These are phyloP conservation scores for Fusarium subtropicale DNA, from an alignment of 2,329 filamentous ascomycete species.

Conservation along the genomic window DNA sequence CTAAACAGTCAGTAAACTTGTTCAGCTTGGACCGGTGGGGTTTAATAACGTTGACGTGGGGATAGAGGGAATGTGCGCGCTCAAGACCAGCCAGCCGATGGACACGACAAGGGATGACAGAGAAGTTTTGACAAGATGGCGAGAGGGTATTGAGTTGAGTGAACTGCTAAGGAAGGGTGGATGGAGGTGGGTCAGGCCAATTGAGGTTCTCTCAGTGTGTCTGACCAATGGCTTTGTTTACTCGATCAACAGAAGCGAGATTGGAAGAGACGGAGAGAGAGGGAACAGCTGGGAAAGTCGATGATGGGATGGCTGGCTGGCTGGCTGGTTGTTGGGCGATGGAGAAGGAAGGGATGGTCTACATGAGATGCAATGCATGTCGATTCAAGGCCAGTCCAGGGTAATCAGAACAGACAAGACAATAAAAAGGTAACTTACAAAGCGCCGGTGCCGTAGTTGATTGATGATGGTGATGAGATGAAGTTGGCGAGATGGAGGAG, in stretches of 20 bases:
- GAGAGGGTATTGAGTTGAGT: conserved; percentile 7
- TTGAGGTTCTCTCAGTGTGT: conserved; percentile 47
- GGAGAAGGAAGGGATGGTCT: conserved; percentile 16
- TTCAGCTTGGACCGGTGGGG: conserved; percentile 21
- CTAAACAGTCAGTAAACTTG: conserved; percentile 32
- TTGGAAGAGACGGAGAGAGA: not conserved
- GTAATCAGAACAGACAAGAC: conserved; percentile 15
- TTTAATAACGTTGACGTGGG: conserved; percentile 27
- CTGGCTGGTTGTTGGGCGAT: conserved; percentile 13
- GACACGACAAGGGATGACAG: conserved; percentile 11
- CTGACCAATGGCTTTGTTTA: conserved; percentile 56
- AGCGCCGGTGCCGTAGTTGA: conserved; percentile 35
- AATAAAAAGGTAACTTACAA: conserved; percentile 32
- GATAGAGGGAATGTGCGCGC: conserved; percentile 30
- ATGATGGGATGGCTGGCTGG: conserved; percentile 13
- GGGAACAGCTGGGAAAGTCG: conserved; percentile 7
- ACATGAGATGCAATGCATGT: not conserved
- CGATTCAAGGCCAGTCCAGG: conserved; percentile 23
- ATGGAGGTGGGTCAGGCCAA: conserved; percentile 42
- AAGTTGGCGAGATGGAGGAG: conserved; percentile 42
- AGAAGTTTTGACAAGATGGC: conserved; percentile 28
- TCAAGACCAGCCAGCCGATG: conserved; percentile 28
- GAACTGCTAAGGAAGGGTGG: conserved; percentile 9
- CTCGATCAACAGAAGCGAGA: conserved; percentile 35
- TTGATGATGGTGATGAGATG: conserved; percentile 39